Evolutionary conservation across 805 yeast species (phyloP).

Genomic region (Naumovozyma castellii): DNA sequence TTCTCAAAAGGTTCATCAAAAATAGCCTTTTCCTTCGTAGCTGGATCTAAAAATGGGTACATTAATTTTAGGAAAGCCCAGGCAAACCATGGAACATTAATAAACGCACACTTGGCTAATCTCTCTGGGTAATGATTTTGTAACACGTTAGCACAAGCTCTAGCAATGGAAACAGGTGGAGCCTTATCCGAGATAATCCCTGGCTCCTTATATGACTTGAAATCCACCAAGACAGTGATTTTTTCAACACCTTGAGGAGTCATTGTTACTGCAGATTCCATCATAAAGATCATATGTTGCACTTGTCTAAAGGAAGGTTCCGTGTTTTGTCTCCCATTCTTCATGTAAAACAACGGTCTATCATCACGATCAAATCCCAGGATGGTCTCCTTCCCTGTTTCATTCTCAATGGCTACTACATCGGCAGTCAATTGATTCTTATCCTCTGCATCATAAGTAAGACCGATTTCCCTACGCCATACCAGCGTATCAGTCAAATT

Average conservation of each 20-base stretch:
- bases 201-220: conserved; percentile 35
- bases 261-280: conserved; percentile 42
- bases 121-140: conserved; percentile 54
- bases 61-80: conserved; percentile 47
- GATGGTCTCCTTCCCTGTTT: conserved; percentile 45
- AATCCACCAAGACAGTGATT: conserved; percentile 45
- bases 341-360: conserved; percentile 44
- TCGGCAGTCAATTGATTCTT: conserved; percentile 32
- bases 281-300: conserved; percentile 48
- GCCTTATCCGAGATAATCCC: conserved; percentile 32
- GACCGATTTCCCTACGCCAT: conserved; percentile 49
- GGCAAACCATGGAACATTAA: conserved; percentile 50
- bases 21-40: conserved; percentile 46
- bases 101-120: conserved; percentile 43
- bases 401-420: conserved; percentile 38
- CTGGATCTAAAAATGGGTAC: conserved; percentile 51
- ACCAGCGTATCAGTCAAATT: conserved; percentile 39
- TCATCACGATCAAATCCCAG: conserved; percentile 46
- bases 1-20: conserved; percentile 50
- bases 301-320: conserved; percentile 43
- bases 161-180: conserved; percentile 43
- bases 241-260: conserved; percentile 55
- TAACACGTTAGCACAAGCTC: conserved; percentile 41
- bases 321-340: conserved; percentile 49
- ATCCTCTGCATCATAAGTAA: conserved; percentile 30